Base-by-base conservation (phyloP, 1,284 basidiomycete species). In the Sporisorium scitamineum region DNA sequence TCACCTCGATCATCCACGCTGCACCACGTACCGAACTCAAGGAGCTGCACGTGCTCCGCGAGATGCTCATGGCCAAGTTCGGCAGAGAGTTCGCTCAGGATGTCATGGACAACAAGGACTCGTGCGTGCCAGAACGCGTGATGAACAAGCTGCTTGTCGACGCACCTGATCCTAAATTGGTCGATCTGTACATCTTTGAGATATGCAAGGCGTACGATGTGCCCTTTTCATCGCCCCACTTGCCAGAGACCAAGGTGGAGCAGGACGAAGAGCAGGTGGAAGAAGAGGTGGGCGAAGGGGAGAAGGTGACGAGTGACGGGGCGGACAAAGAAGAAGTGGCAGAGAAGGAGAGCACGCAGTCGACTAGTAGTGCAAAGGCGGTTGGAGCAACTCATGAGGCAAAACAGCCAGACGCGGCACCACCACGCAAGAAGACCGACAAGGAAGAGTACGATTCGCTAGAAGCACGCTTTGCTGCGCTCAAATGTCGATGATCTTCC, bases 51-150 rank as follows among this genome's bases (percentile, higher is more conserved):
- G 88, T 94, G 39, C 87, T 98, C 42, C 91, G 95, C 45, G 95
- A 98, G 84, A 90, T 97, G 85, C 89, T 99, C 62, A 93, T 96
- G 92, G 92, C 95, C 86, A 97, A 94, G 86, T 95, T 90, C 82
- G 93, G 94, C 16, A 89, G 94, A 22, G 94, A 96, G 24, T 95
- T 92, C 81, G 90, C 93, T 13, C 80, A 90, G 26, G 90, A 89
- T 22, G 91, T 92, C 2, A 93, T 94, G 89, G 94, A 95, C 81
- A 95, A 95, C 85, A 89, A 88, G 53, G 90, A 92, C 78, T 87
- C 87, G n/a, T 91, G 91, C 85, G 94, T 96, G 56, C 91, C 90
- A 81, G 90, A 92, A 62, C 90, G 91, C 77, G 92, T 94, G 58
- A 88, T 90, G 54, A 89, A 88, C 79, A 96, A 96, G 85, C 86